Evolutionary conservation across 2,329 filamentous ascomycete genomes (phyloP).

Genomic region (Escovopsis sp.): DNA sequence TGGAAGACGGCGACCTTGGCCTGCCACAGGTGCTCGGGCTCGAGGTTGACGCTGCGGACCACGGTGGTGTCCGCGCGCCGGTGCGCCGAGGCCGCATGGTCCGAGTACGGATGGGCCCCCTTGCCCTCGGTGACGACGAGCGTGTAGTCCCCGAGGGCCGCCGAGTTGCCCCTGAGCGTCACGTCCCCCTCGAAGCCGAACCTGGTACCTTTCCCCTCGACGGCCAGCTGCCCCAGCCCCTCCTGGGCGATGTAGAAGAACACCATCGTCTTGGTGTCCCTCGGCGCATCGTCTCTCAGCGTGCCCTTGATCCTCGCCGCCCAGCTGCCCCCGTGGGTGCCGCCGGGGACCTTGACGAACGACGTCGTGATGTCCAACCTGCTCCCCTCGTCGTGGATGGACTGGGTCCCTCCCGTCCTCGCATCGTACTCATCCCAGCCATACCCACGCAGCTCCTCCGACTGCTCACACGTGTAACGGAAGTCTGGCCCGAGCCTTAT

Average conservation of each 20-base stretch:
- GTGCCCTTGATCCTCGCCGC: constrained; percentile 74
- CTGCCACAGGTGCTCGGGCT: constrained; percentile 67
- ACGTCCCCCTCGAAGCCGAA: constrained; percentile 45
- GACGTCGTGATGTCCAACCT: constrained; percentile 80
- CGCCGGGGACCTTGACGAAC: constrained; percentile 85
- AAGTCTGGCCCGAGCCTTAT: constrained; percentile 41
- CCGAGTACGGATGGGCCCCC: constrained; percentile 44
- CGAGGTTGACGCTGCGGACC: constrained; percentile 55
- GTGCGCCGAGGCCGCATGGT: constrained; percentile 49
- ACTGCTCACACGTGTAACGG: constrained; percentile 89
- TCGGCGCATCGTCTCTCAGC: constrained; percentile 53
- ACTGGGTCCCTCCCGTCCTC: constrained; percentile 71
- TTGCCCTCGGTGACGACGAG: constrained; percentile 61
- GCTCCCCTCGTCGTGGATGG: constrained; percentile 82
- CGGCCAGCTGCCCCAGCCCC: constrained; percentile 50
- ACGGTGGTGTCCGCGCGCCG: constrained; percentile 65
- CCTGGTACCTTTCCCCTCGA: constrained; percentile 34
- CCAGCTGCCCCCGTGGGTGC: constrained; percentile 79
- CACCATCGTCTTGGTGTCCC: constrained; percentile 58
- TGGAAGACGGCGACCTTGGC: constrained; percentile 50
- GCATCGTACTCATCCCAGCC: constrained; percentile 97
- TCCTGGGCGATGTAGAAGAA: constrained; percentile 76
- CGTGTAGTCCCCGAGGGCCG: constrained; percentile 64
- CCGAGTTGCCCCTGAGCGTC: constrained; percentile 53
- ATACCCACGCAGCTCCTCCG: constrained; percentile 86